Conservation (phyloP, 495 filamentous ascomycete genomes). For the Bathelium albidoporum region DNA sequence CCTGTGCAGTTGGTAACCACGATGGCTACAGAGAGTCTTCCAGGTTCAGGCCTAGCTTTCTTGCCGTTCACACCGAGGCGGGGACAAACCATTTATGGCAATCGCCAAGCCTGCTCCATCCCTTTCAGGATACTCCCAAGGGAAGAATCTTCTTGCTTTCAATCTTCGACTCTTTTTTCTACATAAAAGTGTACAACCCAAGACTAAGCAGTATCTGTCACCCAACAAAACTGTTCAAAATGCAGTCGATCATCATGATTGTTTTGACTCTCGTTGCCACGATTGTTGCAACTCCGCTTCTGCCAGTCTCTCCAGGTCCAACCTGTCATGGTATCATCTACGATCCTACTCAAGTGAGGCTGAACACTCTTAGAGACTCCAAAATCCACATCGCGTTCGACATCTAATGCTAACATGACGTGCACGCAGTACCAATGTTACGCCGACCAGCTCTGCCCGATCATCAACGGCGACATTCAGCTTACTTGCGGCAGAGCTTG, state of each 20-base stretch:
- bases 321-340: background rate
- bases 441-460: slow-evolving; percentile 1
- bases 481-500: slow-evolving; percentile 2
- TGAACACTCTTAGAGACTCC: background rate
- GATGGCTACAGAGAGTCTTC: background rate
- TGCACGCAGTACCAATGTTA: slow-evolving; percentile 6
- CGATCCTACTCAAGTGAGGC: slow-evolving; percentile 5
- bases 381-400: background rate
- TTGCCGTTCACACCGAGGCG: too few species aligned
- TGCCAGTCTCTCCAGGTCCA: background rate
- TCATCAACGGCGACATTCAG: slow-evolving; percentile 3
- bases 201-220: background rate
- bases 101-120: background rate
- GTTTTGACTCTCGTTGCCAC: background rate
- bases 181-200: background rate
- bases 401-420: background rate
- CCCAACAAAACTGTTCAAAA: background rate
- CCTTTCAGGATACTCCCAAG: background rate
- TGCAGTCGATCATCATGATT: background rate
- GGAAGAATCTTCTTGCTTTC: background rate
- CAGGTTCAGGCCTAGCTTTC: background rate
- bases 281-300: background rate
- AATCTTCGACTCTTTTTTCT: background rate
- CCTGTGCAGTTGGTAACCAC: background rate
- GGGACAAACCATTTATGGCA: background rate